Base-by-base conservation (phyloP, 768 basidiomycete genomes). In the Artomyces pyxidatus region DNA sequence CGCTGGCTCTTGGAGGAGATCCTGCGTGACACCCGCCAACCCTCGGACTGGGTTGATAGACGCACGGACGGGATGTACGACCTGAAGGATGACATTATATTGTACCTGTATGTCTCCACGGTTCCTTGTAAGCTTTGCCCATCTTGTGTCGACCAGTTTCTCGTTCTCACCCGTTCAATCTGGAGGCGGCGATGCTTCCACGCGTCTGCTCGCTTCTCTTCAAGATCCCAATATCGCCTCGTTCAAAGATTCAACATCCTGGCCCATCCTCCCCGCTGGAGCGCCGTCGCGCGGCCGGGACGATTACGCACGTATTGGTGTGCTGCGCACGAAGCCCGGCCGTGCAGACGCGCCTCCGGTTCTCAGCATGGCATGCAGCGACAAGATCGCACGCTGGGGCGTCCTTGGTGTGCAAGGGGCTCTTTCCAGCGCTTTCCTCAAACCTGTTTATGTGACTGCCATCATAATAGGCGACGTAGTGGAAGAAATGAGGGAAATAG, bases 181-280 rank as follows among this genome's bases (percentile, higher is more conserved):
- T n/a, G n/a, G n/a, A n/a, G 91, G 91, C 60, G 92, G 92, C 9
- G 92, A 94, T 57, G 91, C 89, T 3, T 94, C 92, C 14, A 94
- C 76, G 65, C 76, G 86, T 0, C 77, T 80, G 54, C 74, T 94
- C 4, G 86, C 91, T 4, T 65, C 77, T 0, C 65, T 71, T n/a
- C 92, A 95, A 63, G 84, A 89, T 52, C 71, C 75, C 40, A 71
- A 72, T 35, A 85, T 87, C 71, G 88, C 91, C 0, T 65, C 67
- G 1, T 68, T 88, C 37, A 92, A 89, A 67, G 69, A 78, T 50
- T 66, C 77, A 1, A 52, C 65, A n/a, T 63, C 65, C 4, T 60
- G 63, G 11, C 54, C 60, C 1, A 51, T 45, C 2, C 56, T 74
- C 1, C 61, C 71, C 3, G 51, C 67, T 1, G 65, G 61, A 32